phyloP scores from a whole-genome alignment of 345 rosid species.

The Arabidopsis suecica region DNA sequence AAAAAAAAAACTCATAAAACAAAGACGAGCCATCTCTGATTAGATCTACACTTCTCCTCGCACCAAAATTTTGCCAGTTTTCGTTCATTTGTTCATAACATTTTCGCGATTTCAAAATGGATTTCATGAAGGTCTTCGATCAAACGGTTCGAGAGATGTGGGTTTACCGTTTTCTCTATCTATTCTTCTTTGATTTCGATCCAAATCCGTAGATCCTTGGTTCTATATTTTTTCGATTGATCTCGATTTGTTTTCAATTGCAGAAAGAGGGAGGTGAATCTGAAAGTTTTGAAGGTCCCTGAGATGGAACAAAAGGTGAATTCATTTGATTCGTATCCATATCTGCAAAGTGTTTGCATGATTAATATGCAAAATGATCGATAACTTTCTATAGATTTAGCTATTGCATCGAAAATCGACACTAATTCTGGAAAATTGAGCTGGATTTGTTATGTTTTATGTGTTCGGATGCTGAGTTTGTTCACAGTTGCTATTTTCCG shows the following conservation, averaged over 20 bases:
- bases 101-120: slow-evolving; percentile 65
- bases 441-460: slow-evolving; percentile 23
- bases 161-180: slow-evolving; percentile 30
- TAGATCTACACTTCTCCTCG: slow-evolving; percentile 45
- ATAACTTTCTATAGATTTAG: neutral
- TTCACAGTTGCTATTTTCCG: slow-evolving; percentile 4
- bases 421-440: slow-evolving; percentile 18
- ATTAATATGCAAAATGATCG: neutral
- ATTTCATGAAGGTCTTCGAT: slow-evolving; percentile 98
- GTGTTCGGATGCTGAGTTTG: neutral
- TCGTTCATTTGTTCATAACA: slow-evolving; percentile 24
- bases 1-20: slow-evolving; percentile 1
- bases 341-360: neutral
- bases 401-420: neutral
- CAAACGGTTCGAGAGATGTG: slow-evolving; percentile 99
- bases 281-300: slow-evolving; percentile 94
- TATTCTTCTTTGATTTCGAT: slow-evolving; percentile 28
- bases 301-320: slow-evolving; percentile 97
- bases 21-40: slow-evolving; percentile 33
- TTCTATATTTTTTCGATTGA: slow-evolving; percentile 10
- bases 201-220: slow-evolving; percentile 17
- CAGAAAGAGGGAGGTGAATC: slow-evolving; percentile 98
- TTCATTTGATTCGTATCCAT: slow-evolving; percentile 35
- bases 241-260: slow-evolving; percentile 10
- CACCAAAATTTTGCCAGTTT: slow-evolving; percentile 12